Percentiles rank a stretch among this genome's conserved stretches.
Conservation (phyloP, 805 yeast species). For the Lipomyces yamadae region DNA sequence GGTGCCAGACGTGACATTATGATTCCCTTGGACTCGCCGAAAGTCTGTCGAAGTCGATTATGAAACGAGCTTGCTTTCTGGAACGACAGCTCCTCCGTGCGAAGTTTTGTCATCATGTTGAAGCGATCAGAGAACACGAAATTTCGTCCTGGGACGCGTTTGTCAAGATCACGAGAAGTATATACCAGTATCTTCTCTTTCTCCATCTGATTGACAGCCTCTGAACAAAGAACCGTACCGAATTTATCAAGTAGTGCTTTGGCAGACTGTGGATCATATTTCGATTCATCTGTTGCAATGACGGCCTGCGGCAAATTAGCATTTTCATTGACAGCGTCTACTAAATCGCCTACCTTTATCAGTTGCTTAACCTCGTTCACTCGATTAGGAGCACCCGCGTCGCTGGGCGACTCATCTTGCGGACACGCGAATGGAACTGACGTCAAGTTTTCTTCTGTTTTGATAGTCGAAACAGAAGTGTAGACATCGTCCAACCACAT, state of each 20-base stretch:
- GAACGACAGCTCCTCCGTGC: conserved; percentile 51
- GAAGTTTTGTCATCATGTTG: conserved; percentile 48
- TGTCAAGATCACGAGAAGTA: conserved; percentile 43
- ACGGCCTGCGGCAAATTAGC: conserved; percentile 49
- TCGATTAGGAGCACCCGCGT: not conserved
- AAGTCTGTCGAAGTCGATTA: conserved; percentile 50
- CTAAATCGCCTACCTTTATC: conserved; percentile 36
- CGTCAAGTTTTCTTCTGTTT: conserved; percentile 17
- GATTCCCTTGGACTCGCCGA: conserved; percentile 57
- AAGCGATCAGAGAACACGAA: conserved; percentile 63
- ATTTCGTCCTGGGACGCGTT: conserved; percentile 52
- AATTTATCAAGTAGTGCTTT: conserved; percentile 53
- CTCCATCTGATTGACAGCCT: conserved; percentile 58
- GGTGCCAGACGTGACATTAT: conserved; percentile 59
- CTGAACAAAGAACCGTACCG: conserved; percentile 54
- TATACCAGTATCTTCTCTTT: conserved; percentile 50
- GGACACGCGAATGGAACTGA: conserved; percentile 21
- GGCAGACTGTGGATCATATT: conserved; percentile 55
- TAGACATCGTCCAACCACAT: conserved; percentile 32
- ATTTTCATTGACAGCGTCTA: not conserved
- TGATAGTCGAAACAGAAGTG: conserved; percentile 17
- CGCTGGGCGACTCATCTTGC: not conserved
- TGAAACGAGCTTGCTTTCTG: conserved; percentile 55
- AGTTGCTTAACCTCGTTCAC: conserved; percentile 32
- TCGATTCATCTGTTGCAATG: conserved; percentile 58